Base-by-base conservation (phyloP, 805 yeast species). In the Nakazawaea wickerhamii region DNA sequence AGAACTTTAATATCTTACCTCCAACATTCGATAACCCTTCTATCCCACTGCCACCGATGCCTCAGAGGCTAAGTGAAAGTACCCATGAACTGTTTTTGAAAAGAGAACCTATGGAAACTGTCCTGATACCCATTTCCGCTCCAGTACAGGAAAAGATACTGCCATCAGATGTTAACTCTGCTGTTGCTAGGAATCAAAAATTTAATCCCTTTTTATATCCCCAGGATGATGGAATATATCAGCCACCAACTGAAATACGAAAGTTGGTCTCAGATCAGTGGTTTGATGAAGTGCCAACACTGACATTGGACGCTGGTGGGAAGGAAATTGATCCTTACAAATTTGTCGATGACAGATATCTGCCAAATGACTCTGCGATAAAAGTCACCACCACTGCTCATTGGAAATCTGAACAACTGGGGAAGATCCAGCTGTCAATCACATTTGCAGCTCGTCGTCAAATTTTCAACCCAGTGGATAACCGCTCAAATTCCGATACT, bases 311-410 rank as follows among this genome's bases (percentile, higher is more conserved):
- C 18, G 18, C 14, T 9, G 19, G 31, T 28, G 31, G 3, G 2
- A 14, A 35, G 15, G 23, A 27, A 13, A 18, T 27, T 1, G 37
- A 38, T 21, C 30, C n/a, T 46, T 49, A 3, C 40, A 40, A 36
- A 11, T 38, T 32, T 32, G 10, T 32, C 19, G 41, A 41, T 45
- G 33, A 57, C 48, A 19, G 70, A 0, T 52, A 70, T 8, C 95
- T 93, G 2, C 60, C 57, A 25, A 57, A 63, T 22, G 77, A 71
- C 57, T 96, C 96, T 0, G 89, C 93, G 53, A 61, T 88, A 34
- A 90, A 89, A 54, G 57, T 90, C 2, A 65, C 74, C 5, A 81
- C 95, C 4, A 90, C 91, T 0, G 45, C 46, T 0, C 52, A 50
- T 2, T 75, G 75, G 65, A 56, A 61, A 15, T 81, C 73, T 2